Conservation (phyloP, 257 asterid genomes). For the Primulina eburnea region DNA sequence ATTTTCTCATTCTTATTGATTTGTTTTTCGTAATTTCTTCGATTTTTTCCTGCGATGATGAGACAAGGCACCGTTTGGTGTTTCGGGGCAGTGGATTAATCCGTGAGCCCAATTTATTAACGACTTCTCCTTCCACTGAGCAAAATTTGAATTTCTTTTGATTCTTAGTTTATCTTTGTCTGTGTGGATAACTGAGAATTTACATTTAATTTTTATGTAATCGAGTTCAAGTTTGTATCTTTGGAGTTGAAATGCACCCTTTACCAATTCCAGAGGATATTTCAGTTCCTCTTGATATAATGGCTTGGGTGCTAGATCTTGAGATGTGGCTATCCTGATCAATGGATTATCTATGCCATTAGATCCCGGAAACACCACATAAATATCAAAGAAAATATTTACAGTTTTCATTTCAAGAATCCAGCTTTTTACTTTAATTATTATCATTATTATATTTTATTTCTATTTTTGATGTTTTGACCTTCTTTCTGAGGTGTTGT, state of each 20-base stretch:
- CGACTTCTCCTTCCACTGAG: conserved; percentile 75
- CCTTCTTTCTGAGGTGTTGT: conserved; percentile 38
- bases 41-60: conserved; percentile 35
- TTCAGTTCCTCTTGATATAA: conserved; percentile 57
- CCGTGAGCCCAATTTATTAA: conserved; percentile 48
- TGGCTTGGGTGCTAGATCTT: conserved; percentile 70
- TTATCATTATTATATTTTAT: no score
- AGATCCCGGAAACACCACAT: conserved; percentile 79
- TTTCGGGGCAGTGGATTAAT: conserved; percentile 51
- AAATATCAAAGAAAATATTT: conserved; percentile 15
- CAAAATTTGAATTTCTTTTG: conserved; percentile 11
- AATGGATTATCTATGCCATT: conserved; percentile 45
- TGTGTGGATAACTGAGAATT: no score
- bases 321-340: conserved; percentile 75
- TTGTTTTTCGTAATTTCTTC: background rate
- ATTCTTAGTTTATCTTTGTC: background rate
- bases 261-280: conserved; percentile 83
- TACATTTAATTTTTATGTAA: no score
- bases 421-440: no score
- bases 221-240: background rate
- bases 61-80: conserved; percentile 40
- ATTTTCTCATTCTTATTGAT: background rate
- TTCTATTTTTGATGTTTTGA: no score
- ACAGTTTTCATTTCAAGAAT: background rate
- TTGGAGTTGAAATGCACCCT: conserved; percentile 41